Conservation (phyloP, 78 protist genomes). For the Salpingoeca rosetta region DNA sequence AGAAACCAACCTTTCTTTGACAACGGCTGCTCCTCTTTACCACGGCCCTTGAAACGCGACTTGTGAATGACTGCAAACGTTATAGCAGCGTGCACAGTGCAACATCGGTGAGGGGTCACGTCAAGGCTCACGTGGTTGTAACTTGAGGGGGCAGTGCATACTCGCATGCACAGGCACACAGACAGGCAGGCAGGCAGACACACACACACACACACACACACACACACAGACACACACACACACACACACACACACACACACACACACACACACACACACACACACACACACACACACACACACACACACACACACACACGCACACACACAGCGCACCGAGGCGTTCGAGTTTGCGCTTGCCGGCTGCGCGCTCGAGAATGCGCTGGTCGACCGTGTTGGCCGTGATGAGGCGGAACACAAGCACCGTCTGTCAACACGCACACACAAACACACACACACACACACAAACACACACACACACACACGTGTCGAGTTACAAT, state of each 20-base stretch:
- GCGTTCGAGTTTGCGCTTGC: slow-evolving; percentile 25
- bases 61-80: no score
- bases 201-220: not conserved
- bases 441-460: not conserved
- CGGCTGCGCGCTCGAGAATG: slow-evolving; percentile 18
- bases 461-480: no score
- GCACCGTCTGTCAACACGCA: not conserved
- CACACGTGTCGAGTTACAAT: not conserved
- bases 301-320: not conserved
- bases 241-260: not conserved
- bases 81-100: no score
- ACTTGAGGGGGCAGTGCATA: not conserved
- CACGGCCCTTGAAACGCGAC: no score
- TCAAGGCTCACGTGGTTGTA: no score
- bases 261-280: no score
- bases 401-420: slow-evolving; percentile 2
- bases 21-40: no score
- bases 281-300: not conserved
- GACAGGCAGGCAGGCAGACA: not conserved
- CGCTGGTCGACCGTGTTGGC: slow-evolving; percentile 72
- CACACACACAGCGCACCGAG: not conserved
- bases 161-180: not conserved
- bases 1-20: no score
- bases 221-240: not conserved
- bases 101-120: no score